Base-by-base conservation (phyloP, 2,329 filamentous ascomycete species). In the Aspergillus neotritici region DNA sequence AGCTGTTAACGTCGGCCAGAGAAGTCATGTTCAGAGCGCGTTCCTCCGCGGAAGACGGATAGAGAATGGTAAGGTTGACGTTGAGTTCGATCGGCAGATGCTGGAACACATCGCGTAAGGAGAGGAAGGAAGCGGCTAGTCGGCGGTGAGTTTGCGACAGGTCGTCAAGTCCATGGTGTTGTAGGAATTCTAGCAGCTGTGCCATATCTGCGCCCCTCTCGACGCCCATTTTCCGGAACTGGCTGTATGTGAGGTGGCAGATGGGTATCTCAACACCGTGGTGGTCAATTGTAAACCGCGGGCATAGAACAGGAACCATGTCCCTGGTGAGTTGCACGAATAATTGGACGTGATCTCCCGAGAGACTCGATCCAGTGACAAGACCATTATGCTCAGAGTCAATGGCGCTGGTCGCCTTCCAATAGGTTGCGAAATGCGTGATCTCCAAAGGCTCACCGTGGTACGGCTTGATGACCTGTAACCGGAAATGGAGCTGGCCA, bases 401-500 rank as follows among this genome's bases (percentile, higher is more conserved):
- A 37, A 93, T 78, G 55, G 95, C 89, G 58, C 89, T 95, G 1
- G 93, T 98, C 0, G 91, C 91, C 67, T 97, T 98, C 93, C 93
- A 98, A 67, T 98, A 98, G 0, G 93, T 97, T 50, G 94, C 93
- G 57, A 97, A 98, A 60, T 97, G 90, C 1, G 93, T 94, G 48
- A 98, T 96, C 65, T 98, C 93, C 15, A 98, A 74, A 3, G 93
- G 89, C 48, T 89, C 85, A 6, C 93, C 91, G 50, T 83, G 82
- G 70, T 97, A 98, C 0, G 93, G 93, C 60, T 95, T 96, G 64
- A 98, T 94, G 17, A 97, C 88, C 62, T 97, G 90, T 43, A 88
- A 94, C 52, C 87, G 86, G 72, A 98, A 98, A 51, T 82, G 88
- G 53, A 97, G 87, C 58, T 94, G 87, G 5, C 93, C 93, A 58